These are phyloP conservation scores for Glycine latifolia DNA, from an alignment of 306 rosid species.

Conservation along the genomic window DNA sequence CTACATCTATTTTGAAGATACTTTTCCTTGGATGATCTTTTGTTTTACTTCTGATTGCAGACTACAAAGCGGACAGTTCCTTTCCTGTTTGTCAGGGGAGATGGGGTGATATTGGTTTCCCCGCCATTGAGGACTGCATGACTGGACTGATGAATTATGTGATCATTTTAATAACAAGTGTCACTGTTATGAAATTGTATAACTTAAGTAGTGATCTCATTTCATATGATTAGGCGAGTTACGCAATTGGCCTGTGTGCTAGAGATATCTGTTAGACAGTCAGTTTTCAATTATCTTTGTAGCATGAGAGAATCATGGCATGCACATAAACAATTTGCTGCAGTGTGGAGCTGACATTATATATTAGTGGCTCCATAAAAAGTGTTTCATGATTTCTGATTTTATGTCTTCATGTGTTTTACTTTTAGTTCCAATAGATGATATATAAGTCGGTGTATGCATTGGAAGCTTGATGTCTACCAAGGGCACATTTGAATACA, in stretches of 20 bases:
- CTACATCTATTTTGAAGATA: conserved; percentile 2
- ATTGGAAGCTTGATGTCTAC: too few relatives aligned
- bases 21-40: conserved; percentile 23
- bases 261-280: conserved; percentile 33
- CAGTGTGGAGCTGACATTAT: conserved; percentile 31
- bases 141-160: conserved; percentile 43
- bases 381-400: conserved; percentile 33
- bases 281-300: conserved; percentile 18
- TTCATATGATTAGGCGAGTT: conserved; percentile 46
- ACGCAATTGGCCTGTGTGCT: conserved; percentile 36
- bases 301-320: conserved; percentile 45
- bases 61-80: conserved; percentile 91
- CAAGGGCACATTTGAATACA: too few relatives aligned
- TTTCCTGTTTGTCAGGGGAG: conserved; percentile 97
- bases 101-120: conserved; percentile 97
- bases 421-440: conserved; percentile 9
- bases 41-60: conserved; percentile 58
- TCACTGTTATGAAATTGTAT: conserved; percentile 34
- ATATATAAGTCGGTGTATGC: not conserved
- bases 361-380: conserved; percentile 31
- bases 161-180: conserved; percentile 38
- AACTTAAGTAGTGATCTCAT: conserved; percentile 37
- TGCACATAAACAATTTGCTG: conserved; percentile 40
- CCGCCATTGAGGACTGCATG: conserved; percentile 96
- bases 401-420: conserved; percentile 22